Evolutionary conservation across 2,329 filamentous ascomycete genomes (phyloP), one percentile per base, ranked within the genome.

Genomic region (Penicillium crustosum): DNA sequence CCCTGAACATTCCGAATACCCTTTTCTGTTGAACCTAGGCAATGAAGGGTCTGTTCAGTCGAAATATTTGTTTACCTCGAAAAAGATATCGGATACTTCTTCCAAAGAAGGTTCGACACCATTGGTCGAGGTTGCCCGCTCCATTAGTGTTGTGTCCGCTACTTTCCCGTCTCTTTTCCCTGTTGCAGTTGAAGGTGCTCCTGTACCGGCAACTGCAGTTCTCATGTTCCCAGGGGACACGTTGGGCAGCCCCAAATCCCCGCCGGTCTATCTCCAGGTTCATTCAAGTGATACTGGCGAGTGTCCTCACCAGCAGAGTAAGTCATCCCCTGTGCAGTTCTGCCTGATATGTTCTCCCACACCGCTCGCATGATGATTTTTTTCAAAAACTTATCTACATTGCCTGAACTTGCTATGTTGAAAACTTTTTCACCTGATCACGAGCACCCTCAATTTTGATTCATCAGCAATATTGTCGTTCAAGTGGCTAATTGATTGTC

Each of bases 371-470:
- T 92, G 93, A 97, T 97, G 93, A 96, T 82, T 66, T 77, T 77
- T 84, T 78, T 76, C 55, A 64, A 71, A 64, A 95, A 94, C 93
- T 97, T 97, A 97, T 97, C 93, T 97, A 97, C 93, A 97, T 97
- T 97, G 92, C 90, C 93, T 93, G 93, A 74, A 96, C 89, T 79
- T 80, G 76, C 83, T 83, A 89, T 96, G 93, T 95, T 87, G 92
- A 94, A 83, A 83, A 82, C 75, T 61, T 82, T 82, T 92, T 89
- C 93, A 88, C 91, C 53, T 96, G 91, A 95, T 86, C 69, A 78
- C 80, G 77, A 80, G 75, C 73, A 51, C 21, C 19, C 52, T 17
- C 33, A 65, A 45, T 59, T 59, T 54, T 56, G 49, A 33, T 64
- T 57, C 55, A 48, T 36, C 44, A 59, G 59, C 68, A 62, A 67